These are phyloP conservation scores for Mycena galopus DNA, from an alignment of 768 basidiomycete genomes.

Conservation along the genomic window DNA sequence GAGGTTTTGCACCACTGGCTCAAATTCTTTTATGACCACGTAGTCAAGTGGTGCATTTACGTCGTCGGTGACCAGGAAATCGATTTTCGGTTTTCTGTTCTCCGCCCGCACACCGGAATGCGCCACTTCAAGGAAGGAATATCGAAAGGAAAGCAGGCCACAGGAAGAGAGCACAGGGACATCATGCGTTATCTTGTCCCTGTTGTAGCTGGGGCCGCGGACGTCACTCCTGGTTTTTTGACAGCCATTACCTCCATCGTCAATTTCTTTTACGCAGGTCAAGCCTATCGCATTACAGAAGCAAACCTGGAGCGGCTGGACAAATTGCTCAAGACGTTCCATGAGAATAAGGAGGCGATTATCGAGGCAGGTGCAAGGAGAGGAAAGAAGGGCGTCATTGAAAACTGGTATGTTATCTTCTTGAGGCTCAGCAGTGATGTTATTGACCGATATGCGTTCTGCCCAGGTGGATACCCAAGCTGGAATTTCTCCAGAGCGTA, in stretches of 20 bases:
- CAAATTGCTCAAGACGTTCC: neutral
- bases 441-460: too few species aligned
- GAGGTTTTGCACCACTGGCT: slow-evolving; percentile 3
- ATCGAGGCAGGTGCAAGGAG: neutral
- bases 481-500: neutral
- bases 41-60: neutral
- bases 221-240: neutral
- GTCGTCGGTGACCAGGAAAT: too few species aligned
- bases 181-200: neutral
- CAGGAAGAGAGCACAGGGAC: neutral
- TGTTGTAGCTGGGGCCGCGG: neutral
- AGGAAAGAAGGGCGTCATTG: neutral
- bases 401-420: neutral
- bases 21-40: neutral
- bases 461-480: neutral
- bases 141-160: neutral
- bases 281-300: neutral
- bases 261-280: neutral
- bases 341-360: neutral
- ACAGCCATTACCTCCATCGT: neutral
- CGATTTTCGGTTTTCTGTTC: too few species aligned
- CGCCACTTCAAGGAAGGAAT: neutral
- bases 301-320: neutral
- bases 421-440: neutral
- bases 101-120: too few species aligned